These are phyloP conservation scores for Calonectria fujianensis DNA, from an alignment of 2,329 filamentous ascomycete genomes.

Conservation along the genomic window DNA sequence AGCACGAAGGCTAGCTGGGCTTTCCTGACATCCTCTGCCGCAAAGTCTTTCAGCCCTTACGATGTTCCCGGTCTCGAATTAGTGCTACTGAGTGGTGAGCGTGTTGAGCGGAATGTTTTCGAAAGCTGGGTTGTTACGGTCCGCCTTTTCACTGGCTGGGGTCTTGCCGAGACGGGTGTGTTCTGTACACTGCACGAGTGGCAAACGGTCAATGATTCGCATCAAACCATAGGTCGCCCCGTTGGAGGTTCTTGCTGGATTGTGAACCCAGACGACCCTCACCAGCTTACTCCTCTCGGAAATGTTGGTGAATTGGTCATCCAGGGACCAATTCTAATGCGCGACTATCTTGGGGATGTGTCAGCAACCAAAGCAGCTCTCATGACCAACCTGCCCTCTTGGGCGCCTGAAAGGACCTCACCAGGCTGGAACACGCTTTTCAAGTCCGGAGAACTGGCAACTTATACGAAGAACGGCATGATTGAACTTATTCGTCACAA, in stretches of 20 bases:
- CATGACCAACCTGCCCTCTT: conserved; percentile 53
- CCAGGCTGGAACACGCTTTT: conserved; percentile 39
- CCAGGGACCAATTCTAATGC: conserved; percentile 52
- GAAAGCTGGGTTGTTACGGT: conserved; percentile 44
- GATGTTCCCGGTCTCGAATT: conserved; percentile 1
- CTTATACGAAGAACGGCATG: conserved; percentile 57
- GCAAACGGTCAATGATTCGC: conserved; percentile 21
- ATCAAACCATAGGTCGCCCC: conserved; percentile 10
- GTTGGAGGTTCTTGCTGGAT: conserved; percentile 50
- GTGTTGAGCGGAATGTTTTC: conserved; percentile 27
- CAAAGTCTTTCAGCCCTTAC: background rate
- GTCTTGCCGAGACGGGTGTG: conserved; percentile 43
- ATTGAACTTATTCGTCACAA: conserved; percentile 68
- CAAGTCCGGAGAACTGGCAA: conserved; percentile 51
- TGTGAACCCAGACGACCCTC: conserved; percentile 47
- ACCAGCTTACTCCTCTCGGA: conserved; percentile 49
- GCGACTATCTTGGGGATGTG: conserved; percentile 51
- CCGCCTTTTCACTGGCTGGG: conserved; percentile 42
- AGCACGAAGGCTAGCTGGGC: background rate
- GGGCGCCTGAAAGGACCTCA: conserved; percentile 44
- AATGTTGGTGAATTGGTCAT: conserved; percentile 53
- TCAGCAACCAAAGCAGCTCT: conserved; percentile 53
- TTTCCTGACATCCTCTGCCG: conserved; percentile 15
- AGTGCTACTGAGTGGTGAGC: conserved; percentile 41
- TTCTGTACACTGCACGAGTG: background rate